Percentiles rank a stretch among this genome's conserved stretches.
Conservation (phyloP, 139 green algal species). For the Bryopsis sp. region DNA sequence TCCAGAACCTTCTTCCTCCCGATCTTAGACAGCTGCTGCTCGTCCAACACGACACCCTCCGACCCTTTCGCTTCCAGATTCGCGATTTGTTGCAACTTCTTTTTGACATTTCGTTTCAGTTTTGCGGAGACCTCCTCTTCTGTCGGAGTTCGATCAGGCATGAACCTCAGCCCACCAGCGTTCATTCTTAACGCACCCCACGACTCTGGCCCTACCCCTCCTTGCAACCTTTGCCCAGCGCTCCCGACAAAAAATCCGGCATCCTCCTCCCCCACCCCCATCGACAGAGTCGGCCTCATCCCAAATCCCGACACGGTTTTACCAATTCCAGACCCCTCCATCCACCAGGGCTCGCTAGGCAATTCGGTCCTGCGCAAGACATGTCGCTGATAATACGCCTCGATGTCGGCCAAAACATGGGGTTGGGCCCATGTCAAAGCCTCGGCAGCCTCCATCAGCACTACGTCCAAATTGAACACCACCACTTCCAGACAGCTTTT, state of each 20-base stretch:
- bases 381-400: neutral
- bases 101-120: neutral
- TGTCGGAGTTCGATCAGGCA: neutral
- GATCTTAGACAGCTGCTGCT: neutral
- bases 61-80: neutral
- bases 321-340: neutral
- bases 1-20: neutral
- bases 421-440: neutral
- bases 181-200: neutral
- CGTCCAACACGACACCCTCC: neutral
- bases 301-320: neutral
- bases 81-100: constrained; percentile 14
- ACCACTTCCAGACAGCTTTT: neutral
- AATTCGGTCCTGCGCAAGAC: neutral
- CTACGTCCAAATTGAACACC: neutral
- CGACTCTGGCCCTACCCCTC: constrained; percentile 3
- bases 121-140: neutral
- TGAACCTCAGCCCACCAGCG: neutral
- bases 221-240: no score
- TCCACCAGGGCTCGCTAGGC: constrained; percentile 2
- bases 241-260: neutral
- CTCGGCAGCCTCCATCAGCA: neutral
- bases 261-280: neutral
- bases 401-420: neutral
- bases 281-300: neutral